Evolutionary conservation across 139 green algal species (phyloP).

Genomic region (Ettlia oleoabundans): DNA sequence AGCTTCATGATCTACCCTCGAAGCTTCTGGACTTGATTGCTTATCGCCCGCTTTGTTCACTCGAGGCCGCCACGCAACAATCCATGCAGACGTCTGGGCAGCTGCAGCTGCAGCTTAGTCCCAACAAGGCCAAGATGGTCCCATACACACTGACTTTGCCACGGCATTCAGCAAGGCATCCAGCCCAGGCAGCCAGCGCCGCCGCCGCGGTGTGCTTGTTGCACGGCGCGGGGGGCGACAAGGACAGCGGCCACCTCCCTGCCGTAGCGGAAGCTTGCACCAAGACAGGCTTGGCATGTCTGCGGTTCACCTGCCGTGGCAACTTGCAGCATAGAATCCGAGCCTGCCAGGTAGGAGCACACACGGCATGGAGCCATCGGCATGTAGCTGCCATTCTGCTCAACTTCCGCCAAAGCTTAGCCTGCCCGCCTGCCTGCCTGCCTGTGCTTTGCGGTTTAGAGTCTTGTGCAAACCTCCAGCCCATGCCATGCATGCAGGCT

Average conservation of each 20-base stretch:
- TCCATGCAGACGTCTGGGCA: neutral
- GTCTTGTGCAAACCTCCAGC: too few relatives aligned
- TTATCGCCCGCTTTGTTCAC: too few relatives aligned
- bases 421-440: too few relatives aligned
- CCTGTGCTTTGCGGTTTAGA: too few relatives aligned
- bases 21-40: too few relatives aligned
- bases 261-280: conserved; percentile 16
- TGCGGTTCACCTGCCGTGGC: conserved; percentile 50
- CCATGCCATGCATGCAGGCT: too few relatives aligned
- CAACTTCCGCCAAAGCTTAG: too few relatives aligned
- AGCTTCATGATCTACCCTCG: neutral
- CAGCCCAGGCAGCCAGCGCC: too few relatives aligned
- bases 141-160: neutral
- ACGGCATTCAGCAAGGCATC: too few relatives aligned
- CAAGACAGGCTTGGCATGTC: conserved; percentile 13
- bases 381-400: too few relatives aligned
- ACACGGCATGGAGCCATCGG: neutral
- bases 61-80: too few relatives aligned
- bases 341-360: conserved; percentile 25
- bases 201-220: conserved; percentile 42
- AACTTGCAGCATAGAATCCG: conserved; percentile 39
- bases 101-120: neutral
- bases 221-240: conserved; percentile 56
- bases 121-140: neutral
- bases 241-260: conserved; percentile 38